Evolutionary conservation across 441 rosid species (phyloP).

Genomic region (Rhodomyrtus psidioides): DNA sequence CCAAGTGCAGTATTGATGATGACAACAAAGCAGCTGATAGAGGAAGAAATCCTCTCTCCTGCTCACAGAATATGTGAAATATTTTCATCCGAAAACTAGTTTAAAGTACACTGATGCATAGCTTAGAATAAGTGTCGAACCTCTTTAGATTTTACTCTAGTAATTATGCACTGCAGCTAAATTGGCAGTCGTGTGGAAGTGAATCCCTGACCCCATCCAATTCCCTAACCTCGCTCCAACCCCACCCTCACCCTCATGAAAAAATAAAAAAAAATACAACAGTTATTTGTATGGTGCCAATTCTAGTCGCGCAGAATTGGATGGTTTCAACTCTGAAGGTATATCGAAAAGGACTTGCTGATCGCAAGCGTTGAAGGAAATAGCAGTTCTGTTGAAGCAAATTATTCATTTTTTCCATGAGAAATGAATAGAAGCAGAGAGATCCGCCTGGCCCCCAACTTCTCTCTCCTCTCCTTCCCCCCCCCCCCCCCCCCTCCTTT

Average conservation of each 20-base stretch:
- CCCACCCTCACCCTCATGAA: background rate
- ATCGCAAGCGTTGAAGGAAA: background rate
- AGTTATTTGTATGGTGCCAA: background rate
- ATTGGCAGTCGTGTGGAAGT: background rate
- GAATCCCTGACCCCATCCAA: background rate
- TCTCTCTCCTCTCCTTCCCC: too few species aligned
- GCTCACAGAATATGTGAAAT: constrained; percentile 15
- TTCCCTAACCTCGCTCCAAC: background rate
- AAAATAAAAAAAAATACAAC: background rate
- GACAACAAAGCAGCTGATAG: constrained; percentile 93
- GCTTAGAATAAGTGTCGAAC: background rate
- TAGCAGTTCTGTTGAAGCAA: background rate
- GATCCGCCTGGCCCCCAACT: background rate
- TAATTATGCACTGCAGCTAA: background rate
- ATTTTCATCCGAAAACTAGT: background rate
- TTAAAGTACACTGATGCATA: background rate
- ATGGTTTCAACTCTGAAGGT: background rate
- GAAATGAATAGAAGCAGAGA: background rate
- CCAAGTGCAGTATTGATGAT: constrained; percentile 47
- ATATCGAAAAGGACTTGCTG: background rate
- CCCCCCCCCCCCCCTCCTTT: background rate
- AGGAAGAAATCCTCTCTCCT: constrained; percentile 98
- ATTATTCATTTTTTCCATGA: background rate
- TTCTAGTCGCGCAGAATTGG: background rate
- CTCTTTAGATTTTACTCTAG: background rate